These are phyloP conservation scores for Clitoria ternatea DNA, from an alignment of 306 rosid species.

Conservation along the genomic window DNA sequence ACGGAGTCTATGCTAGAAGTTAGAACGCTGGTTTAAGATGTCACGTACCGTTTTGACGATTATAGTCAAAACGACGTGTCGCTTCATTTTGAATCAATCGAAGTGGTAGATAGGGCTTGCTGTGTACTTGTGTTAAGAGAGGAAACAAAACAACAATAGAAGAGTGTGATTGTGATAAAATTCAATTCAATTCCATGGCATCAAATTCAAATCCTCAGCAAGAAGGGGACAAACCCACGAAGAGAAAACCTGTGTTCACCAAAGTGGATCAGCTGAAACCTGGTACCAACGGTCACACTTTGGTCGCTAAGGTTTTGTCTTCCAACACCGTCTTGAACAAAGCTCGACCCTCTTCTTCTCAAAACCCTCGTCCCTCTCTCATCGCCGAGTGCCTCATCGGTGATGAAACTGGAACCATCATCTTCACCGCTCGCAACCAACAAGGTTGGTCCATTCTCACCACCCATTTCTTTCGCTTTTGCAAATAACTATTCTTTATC, in stretches of 20 bases:
- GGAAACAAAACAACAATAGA: neutral
- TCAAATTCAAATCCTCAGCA: neutral
- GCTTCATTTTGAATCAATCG: neutral
- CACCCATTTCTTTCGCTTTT: neutral
- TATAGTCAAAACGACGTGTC: neutral
- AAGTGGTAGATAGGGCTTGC: neutral
- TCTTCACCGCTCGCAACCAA: constrained; percentile 71
- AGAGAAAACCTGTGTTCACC: constrained; percentile 69
- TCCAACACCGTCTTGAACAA: constrained; percentile 57
- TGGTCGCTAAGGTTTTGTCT: constrained; percentile 53
- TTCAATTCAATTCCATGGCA: neutral
- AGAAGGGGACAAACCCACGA: constrained; percentile 24
- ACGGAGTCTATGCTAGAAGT: too few relatives aligned
- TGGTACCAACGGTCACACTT: constrained; percentile 67
- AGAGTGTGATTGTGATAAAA: neutral
- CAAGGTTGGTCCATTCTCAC: constrained; percentile 47
- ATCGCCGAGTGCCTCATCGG: constrained; percentile 82
- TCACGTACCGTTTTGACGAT: neutral
- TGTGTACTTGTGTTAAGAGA: neutral
- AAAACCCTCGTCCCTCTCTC: constrained; percentile 54
- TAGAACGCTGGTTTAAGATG: too few relatives aligned
- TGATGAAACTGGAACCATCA: constrained; percentile 68
- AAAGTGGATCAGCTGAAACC: constrained; percentile 71
- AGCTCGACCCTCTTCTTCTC: constrained; percentile 58
- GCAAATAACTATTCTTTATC: neutral